These are phyloP conservation scores for Lolium perenne DNA, from an alignment of 176 grass and related monocot genomes.

Conservation along the genomic window DNA sequence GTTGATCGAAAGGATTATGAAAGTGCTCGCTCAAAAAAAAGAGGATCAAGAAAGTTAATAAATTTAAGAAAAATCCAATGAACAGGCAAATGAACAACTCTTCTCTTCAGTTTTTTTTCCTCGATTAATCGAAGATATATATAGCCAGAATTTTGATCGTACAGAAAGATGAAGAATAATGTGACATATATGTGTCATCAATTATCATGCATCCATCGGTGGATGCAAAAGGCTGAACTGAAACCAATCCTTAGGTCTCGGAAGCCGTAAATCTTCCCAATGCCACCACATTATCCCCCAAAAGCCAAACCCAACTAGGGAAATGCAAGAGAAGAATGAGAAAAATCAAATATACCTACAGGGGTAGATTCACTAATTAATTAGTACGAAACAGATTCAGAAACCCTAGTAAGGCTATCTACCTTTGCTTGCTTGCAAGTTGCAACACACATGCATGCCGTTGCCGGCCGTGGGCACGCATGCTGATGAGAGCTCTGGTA, in stretches of 20 bases:
- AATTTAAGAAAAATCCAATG: not conserved
- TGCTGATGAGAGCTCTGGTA: not conserved
- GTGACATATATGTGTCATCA: constrained; percentile 3
- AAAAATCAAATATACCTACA: not conserved
- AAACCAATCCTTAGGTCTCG: constrained; percentile 35
- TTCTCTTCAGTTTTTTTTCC: not conserved
- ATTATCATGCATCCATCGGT: constrained; percentile 38
- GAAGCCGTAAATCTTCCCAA: constrained; percentile 38
- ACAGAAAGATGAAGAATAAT: not conserved
- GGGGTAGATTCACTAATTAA: constrained; percentile 29
- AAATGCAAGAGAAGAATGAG: not conserved
- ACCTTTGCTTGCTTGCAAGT: constrained; percentile 35
- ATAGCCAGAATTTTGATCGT: not conserved
- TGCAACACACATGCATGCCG: constrained; percentile 24
- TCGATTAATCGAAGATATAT: not conserved
- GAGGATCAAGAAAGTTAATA: not conserved
- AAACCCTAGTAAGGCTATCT: constrained; percentile 51
- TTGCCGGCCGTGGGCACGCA: constrained; percentile 21
- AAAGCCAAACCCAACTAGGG: not conserved
- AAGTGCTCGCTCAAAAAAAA: not conserved
- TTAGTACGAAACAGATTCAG: constrained; percentile 20
- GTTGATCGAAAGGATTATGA: not conserved
- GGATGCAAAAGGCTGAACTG: constrained; percentile 30
- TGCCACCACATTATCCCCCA: constrained; percentile 12
- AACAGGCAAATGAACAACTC: not conserved